Percentiles rank a stretch among this genome's conserved stretches.
Evolutionary conservation across 345 rosid genomes (phyloP).

Genomic region (Cardamine chenopodiifolia): DNA sequence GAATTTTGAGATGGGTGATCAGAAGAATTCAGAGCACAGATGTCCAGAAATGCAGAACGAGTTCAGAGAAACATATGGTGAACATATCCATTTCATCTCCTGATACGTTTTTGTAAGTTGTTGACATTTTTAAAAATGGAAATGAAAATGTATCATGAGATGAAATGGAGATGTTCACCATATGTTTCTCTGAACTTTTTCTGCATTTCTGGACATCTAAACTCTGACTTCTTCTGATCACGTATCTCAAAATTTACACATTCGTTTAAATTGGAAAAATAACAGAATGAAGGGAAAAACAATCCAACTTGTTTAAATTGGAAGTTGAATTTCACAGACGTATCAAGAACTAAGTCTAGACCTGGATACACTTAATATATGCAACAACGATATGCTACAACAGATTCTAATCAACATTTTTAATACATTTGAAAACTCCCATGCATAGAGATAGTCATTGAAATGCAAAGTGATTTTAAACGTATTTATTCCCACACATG

Average conservation of each 20-base stretch:
- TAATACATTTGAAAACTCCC: constrained; percentile 5
- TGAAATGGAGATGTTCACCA: constrained; percentile 9
- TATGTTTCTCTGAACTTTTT: neutral
- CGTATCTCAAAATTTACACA: constrained; percentile 14
- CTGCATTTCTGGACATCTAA: neutral
- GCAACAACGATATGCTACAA: constrained; percentile 19
- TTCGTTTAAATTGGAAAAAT: no score
- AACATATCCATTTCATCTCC: constrained; percentile 2
- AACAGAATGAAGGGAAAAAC: constrained; percentile 12
- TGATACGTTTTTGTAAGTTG: neutral
- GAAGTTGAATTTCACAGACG: neutral
- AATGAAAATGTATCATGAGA: neutral
- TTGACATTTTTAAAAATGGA: neutral
- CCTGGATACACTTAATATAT: constrained; percentile 13
- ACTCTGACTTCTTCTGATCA: neutral
- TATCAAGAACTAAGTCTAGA: constrained; percentile 16
- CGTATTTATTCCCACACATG: neutral
- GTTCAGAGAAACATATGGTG: neutral
- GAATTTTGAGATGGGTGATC: constrained; percentile 4
- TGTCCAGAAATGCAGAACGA: constrained; percentile 12
- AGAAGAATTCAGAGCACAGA: neutral
- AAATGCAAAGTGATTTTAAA: constrained; percentile 14
- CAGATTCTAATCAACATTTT: constrained; percentile 19
- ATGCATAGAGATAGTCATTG: constrained; percentile 3
- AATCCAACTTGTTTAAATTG: constrained; percentile 1